Base-by-base conservation (phyloP, 768 basidiomycete species). In the Asterophora parasitica region DNA sequence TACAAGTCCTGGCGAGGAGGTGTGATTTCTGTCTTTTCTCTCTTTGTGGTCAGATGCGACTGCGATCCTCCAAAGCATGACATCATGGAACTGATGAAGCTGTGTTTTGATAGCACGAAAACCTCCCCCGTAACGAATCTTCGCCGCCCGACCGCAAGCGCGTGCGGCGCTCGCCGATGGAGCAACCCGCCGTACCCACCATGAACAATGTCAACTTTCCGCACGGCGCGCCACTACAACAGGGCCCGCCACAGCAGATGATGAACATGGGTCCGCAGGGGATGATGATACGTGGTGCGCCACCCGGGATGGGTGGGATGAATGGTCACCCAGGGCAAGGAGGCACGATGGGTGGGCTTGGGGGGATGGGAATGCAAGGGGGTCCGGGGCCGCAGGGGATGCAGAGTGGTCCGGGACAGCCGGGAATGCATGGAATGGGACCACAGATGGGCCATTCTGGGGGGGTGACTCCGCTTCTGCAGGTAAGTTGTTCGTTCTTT, bases 1-100 rank as follows among this genome's bases (percentile, higher is more conserved):
- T 59, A 82, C 78, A 9, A 81, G 81, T 5, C 82, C 82, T 5
- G 75, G 73, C 30, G 82, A 82, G 63, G 82, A 82, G 58, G 81
- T 82, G 54, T 53, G 52, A 48, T 54, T 47, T 37, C 19, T 16
- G 15, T 26, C 17, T 55, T 13, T 13, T 15, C 50, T 43, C 34
- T 11, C 7, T 9, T 46, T 37, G 42, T 40, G 16, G 8, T n/a
- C n/a, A n/a, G n/a, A n/a, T n/a, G n/a, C n/a, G n/a, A n/a, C n/a
- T n/a, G n/a, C n/a, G n/a, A n/a, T n/a, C n/a, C n/a, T n/a, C n/a
- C n/a, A n/a, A n/a, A n/a, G 33, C 6, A 16, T 13, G 19, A 7
- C n/a, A 49, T 35, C 16, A 16, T 34, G 8, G n/a, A 39, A 44
- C 42, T 46, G 12, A 50, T 28, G 19, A 12, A 4, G 5, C 11